A percentile compares a stretch with the other conserved stretches of the same genome.
Conservation (phyloP, 108 stramenopile genomes). For the Stephanodiscus minutulus region DNA sequence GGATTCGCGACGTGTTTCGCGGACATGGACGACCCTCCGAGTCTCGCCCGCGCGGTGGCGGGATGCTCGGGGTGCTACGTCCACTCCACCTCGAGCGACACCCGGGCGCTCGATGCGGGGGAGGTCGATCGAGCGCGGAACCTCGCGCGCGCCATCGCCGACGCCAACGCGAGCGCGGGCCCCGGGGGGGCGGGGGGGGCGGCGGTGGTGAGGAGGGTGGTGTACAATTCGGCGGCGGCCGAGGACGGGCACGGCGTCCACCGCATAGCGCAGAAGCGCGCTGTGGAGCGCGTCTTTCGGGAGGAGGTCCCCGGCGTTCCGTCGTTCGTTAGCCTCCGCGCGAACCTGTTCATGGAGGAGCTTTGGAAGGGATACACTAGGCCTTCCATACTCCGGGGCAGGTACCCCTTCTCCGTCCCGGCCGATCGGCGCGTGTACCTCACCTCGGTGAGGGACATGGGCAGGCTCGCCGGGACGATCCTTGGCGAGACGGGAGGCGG, state of each 20-base stretch:
- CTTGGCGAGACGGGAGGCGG: background rate
- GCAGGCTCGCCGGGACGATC: conserved; percentile 30
- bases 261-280: conserved; percentile 1
- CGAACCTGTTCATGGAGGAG: conserved; percentile 45
- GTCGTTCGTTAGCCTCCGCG: conserved; percentile 12
- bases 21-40: conserved; percentile 14
- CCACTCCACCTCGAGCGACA: conserved; percentile 21
- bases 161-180: background rate
- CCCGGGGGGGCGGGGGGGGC: background rate
- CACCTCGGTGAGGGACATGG: conserved; percentile 44
- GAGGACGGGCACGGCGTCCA: conserved; percentile 17
- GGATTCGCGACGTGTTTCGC: conserved; percentile 11
- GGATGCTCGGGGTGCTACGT: conserved; percentile 24
- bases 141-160: conserved; percentile 7
- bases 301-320: background rate
- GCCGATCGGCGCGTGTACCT: conserved; percentile 23
- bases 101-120: conserved; percentile 6
- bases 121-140: conserved; percentile 21
- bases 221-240: conserved; percentile 30
- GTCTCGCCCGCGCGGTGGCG: background rate
- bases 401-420: conserved; percentile 17
- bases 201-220: background rate
- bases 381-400: conserved; percentile 27
- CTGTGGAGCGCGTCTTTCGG: conserved; percentile 4
- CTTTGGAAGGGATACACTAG: conserved; percentile 40